phyloP scores from a whole-genome alignment of 352 stramenopile genomes.

The Phytophthora nicotianae region DNA sequence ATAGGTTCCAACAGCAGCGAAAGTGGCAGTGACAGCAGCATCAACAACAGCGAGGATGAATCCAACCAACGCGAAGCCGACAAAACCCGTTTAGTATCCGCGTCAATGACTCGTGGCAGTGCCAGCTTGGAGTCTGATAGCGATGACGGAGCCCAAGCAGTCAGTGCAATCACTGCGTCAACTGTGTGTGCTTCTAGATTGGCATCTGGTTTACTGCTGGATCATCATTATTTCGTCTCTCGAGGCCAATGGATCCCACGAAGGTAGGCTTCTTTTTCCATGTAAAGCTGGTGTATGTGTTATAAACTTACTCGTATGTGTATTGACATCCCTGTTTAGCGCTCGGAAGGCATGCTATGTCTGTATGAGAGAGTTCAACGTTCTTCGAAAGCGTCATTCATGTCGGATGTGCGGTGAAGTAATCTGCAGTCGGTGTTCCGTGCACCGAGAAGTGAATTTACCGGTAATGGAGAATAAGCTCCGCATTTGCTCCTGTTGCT shows the following conservation, averaged over 20 bases:
- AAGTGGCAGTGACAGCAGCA: slow-evolving; percentile 21
- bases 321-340: slow-evolving; percentile 10
- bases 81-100: slow-evolving; percentile 3
- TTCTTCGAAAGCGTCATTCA: slow-evolving; percentile 75
- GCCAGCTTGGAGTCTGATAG: slow-evolving; percentile 19
- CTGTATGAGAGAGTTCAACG: slow-evolving; percentile 71
- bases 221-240: slow-evolving; percentile 67
- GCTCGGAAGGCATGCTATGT: slow-evolving; percentile 61
- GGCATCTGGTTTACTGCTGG: slow-evolving; percentile 46
- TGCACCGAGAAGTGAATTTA: slow-evolving; percentile 70
- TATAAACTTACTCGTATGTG: background rate
- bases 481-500: slow-evolving; percentile 77
- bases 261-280: slow-evolving; percentile 16
- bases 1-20: slow-evolving; percentile 1
- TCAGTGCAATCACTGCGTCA: slow-evolving; percentile 7
- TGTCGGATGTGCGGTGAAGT: slow-evolving; percentile 86
- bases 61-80: background rate
- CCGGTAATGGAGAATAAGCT: slow-evolving; percentile 66
- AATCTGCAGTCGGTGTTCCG: slow-evolving; percentile 76
- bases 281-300: background rate
- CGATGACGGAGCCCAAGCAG: slow-evolving; percentile 11
- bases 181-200: slow-evolving; percentile 2
- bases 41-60: slow-evolving; percentile 36
- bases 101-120: slow-evolving; percentile 9
- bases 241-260: slow-evolving; percentile 62